Evolutionary conservation across 192 early-diverging fungal species (phyloP).

Genomic region (Backusella tarrabulga): DNA sequence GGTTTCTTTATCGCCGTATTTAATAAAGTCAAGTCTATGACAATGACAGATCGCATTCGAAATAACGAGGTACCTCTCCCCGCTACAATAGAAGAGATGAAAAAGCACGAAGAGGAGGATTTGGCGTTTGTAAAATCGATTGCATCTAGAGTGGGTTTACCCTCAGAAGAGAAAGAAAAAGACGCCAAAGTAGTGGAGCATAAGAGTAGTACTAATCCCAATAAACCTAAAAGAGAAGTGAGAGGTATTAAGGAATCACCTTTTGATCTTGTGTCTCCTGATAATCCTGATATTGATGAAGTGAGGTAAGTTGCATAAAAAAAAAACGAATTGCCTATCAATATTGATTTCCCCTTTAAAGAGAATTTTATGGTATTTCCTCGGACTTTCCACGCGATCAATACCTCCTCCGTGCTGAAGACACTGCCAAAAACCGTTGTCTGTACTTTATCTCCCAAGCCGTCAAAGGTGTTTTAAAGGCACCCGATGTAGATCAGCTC

Average conservation of each 20-base stretch:
- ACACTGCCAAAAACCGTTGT: slow-evolving; percentile 60
- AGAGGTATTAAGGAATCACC: slow-evolving; percentile 71
- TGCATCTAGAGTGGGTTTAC: slow-evolving; percentile 8
- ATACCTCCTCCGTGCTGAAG: slow-evolving; percentile 86
- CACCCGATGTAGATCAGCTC: slow-evolving; percentile 59
- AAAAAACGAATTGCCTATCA: neutral
- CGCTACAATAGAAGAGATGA: slow-evolving; percentile 10
- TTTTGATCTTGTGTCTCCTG: slow-evolving; percentile 75
- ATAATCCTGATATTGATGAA: slow-evolving; percentile 56
- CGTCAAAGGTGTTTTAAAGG: slow-evolving; percentile 70
- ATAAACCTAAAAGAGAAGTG: slow-evolving; percentile 43
- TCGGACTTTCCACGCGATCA: slow-evolving; percentile 74
- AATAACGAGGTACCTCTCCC: neutral
- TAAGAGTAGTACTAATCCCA: slow-evolving; percentile 12
- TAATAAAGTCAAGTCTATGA: slow-evolving; percentile 79
- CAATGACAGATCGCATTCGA: slow-evolving; percentile 44
- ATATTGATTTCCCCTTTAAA: neutral
- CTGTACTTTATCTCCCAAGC: slow-evolving; percentile 84
- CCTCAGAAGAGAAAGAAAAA: slow-evolving; percentile 11
- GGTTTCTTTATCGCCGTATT: slow-evolving; percentile 98
- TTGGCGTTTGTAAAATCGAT: neutral
- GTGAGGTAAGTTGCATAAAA: slow-evolving; percentile 16
- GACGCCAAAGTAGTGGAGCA: neutral
- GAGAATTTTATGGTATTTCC: slow-evolving; percentile 70
- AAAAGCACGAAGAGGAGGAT: slow-evolving; percentile 27